Evolutionary conservation across 768 basidiomycete species (phyloP), one percentile per base, ranked within the genome.

Genomic region (Hygrophorus pudorinus): DNA sequence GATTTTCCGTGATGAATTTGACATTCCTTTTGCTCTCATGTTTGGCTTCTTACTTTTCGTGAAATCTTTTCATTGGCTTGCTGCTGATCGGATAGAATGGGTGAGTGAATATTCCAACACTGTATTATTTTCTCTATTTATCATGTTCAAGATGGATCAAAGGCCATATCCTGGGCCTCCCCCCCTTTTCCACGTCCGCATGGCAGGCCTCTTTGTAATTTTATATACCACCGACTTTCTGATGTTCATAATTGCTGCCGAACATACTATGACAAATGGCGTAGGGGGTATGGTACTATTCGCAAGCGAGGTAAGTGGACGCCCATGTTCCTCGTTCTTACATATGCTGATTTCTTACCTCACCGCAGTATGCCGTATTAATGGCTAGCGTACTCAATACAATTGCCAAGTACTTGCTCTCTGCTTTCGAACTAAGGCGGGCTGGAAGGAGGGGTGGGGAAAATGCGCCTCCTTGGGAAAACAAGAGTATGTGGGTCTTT

Each of bases 51-150:
- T 99, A 9, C 76, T 97, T 12, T 94, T 96, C 52, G 75, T 96
- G 52, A 98, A 97, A 59, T 92, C 90, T 37, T 98, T 98, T 64
- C 96, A 99, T 59, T 99, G 96, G 96, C 75, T 99, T 27, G 79
- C 93, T 46, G 77, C 81, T 5, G 96, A 98, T 62, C 78, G 96
- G 39, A 86, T 99, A 42, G 96, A 99, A 76, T 93, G 89, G 78
- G 94, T 94, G 53, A 58, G 59, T 45, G n/a, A 3, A 32, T 36
- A 18, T 11, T 30, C n/a, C 17, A 13, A 14, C 39, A 16, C 14
- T 16, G n/a, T n/a, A 17, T 17, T 28, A 41, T 34, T 11, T 48
- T 27, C 20, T 18, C n/a, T 45, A 35, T 50, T 49, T 29, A 52
- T 39, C 37, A 31, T 33, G 27, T 2, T 49, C 2, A 54, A 99